Conservation (phyloP, 176 grass and related monocot genomes). For the Avena sativa region DNA sequence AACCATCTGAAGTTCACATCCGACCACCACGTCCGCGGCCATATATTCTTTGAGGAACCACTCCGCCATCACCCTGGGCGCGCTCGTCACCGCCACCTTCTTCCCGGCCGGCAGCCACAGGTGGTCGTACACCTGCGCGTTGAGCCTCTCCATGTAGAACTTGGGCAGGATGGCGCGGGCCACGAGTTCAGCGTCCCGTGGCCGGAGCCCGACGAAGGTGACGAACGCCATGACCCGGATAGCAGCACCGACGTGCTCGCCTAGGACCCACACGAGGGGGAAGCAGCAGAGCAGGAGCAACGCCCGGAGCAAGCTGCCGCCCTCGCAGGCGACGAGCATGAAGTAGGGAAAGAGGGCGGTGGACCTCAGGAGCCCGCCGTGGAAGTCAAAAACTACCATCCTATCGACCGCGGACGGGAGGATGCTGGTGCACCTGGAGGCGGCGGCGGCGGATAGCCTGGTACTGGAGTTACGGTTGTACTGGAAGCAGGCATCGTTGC, state of each 20-base stretch:
- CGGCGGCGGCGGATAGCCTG: neutral
- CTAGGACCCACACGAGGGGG: slow-evolving; percentile 65
- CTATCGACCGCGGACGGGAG: slow-evolving; percentile 10
- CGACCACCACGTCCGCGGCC: slow-evolving; percentile 61
- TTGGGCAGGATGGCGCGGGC: slow-evolving; percentile 76
- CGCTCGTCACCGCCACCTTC: slow-evolving; percentile 63
- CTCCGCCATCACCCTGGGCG: slow-evolving; percentile 75
- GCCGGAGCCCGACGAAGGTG: slow-evolving; percentile 69
- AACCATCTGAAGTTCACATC: slow-evolving; percentile 60
- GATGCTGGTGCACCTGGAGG: slow-evolving; percentile 22
- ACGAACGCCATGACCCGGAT: slow-evolving; percentile 69
- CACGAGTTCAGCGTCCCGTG: slow-evolving; percentile 60
- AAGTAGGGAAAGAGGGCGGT: slow-evolving; percentile 78
- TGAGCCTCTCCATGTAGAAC: slow-evolving; percentile 74
- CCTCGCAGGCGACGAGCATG: slow-evolving; percentile 95
- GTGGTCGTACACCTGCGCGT: slow-evolving; percentile 57
- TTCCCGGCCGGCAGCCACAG: slow-evolving; percentile 45
- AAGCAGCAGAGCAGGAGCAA: slow-evolving; percentile 57
- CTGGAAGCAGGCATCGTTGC: slow-evolving; percentile 49
- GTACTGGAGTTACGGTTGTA: slow-evolving; percentile 28
- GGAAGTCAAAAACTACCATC: slow-evolving; percentile 63
- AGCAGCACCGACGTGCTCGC: slow-evolving; percentile 36
- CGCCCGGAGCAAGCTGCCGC: slow-evolving; percentile 67
- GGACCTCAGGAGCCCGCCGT: slow-evolving; percentile 64
- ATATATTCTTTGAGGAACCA: slow-evolving; percentile 77